Conservation (phyloP, 495 filamentous ascomycete genomes). For the Jackrogersella multiformis region DNA sequence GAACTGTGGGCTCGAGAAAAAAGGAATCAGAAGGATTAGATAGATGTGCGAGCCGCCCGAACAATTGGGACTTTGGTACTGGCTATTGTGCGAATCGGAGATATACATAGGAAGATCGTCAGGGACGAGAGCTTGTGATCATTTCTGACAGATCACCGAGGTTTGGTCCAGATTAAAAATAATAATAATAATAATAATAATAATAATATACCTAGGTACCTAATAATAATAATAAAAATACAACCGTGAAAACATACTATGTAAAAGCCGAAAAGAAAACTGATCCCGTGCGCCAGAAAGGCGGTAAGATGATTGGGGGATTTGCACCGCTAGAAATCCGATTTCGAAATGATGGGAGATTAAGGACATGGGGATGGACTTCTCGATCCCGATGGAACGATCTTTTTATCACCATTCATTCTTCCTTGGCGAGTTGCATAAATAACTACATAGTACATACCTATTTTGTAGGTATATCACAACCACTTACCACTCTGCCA, state of each 20-base stretch:
- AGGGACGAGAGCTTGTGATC: slow-evolving; percentile 2
- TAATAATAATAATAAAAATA: no score
- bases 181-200: no score
- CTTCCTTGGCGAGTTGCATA: slow-evolving; percentile 11
- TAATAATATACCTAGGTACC: no score
- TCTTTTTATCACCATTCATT: not conserved
- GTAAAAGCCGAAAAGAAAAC: not conserved
- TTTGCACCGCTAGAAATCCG: slow-evolving; percentile 19
- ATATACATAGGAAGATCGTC: slow-evolving; percentile 9
- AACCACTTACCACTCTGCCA: slow-evolving; percentile 5
- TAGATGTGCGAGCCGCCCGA: not conserved
- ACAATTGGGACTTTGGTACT: not conserved
- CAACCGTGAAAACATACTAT: no score
- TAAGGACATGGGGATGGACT: slow-evolving; percentile 9
- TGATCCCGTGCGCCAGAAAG: not conserved
- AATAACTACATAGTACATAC: no score
- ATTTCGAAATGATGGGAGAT: slow-evolving; percentile 39
- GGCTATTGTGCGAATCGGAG: slow-evolving; percentile 2
- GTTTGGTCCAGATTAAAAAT: slow-evolving; percentile 7
- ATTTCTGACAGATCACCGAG: no score
- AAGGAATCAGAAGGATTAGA: not conserved
- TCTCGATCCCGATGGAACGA: slow-evolving; percentile 33
- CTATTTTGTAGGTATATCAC: no score
- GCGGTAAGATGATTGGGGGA: not conserved
- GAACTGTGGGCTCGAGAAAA: not conserved